Evolutionary conservation across 768 basidiomycete species (phyloP).

Genomic region (Candolleomyces aberdarensis): DNA sequence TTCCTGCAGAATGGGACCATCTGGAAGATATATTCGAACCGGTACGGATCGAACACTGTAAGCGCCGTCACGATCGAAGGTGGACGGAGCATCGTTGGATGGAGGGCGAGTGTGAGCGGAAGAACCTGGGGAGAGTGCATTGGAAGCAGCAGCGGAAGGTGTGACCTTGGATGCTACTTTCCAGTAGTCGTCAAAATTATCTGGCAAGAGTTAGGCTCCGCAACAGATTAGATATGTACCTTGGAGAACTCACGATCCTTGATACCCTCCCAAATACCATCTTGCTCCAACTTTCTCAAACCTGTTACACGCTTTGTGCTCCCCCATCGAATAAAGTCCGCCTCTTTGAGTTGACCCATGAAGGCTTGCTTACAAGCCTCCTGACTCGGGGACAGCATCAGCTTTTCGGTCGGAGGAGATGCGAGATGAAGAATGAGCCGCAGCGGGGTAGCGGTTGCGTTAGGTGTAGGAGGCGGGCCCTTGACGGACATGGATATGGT

Average conservation of each 20-base stretch:
- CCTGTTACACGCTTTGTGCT: conserved; percentile 93
- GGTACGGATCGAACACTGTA: conserved; percentile 88
- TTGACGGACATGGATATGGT: conserved; percentile 60
- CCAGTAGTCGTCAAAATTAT: conserved; percentile 96
- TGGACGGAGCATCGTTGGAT: conserved; percentile 55
- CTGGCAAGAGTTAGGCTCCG: conserved; percentile 36
- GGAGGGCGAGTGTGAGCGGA: conserved; percentile 64
- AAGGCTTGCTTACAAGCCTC: conserved; percentile 92
- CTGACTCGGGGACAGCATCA: conserved; percentile 73
- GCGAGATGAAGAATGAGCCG: conserved; percentile 85
- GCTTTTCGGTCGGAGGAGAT: conserved; percentile 82
- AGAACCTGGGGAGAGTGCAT: conserved; percentile 52
- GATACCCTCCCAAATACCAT: conserved; percentile 96
- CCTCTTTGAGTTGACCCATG: conserved; percentile 95
- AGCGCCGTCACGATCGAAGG: conserved; percentile 72
- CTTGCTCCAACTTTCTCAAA: conserved; percentile 87
- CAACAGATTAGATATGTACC: background rate
- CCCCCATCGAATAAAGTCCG: conserved; percentile 96
- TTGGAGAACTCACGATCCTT: conserved; percentile 72
- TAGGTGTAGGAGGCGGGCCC: conserved; percentile 38
- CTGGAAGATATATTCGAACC: conserved; percentile 83
- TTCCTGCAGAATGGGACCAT: conserved; percentile 90
- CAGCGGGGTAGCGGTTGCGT: conserved; percentile 50
- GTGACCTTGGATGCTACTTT: conserved; percentile 90
- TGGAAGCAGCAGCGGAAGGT: conserved; percentile 73